Evolutionary conservation across 352 stramenopile genomes (phyloP), one percentile per base, ranked within the genome.

Genomic region (Blastocystis sp.): DNA sequence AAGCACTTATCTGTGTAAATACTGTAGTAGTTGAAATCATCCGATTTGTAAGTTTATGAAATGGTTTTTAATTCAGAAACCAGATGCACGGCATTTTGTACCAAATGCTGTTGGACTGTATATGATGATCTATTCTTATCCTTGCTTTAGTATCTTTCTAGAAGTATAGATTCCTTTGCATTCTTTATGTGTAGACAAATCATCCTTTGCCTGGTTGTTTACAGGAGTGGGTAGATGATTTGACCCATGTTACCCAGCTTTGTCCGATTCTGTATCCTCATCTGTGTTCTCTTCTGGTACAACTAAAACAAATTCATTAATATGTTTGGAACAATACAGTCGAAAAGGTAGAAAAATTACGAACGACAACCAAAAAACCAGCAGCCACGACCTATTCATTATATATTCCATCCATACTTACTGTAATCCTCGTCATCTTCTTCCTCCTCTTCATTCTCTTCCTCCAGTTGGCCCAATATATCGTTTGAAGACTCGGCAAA

Each of bases 181-280:
- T 9, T 16, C 1, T n/a, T 85, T 18, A 85, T 16, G 20, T 18
- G 47, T 85, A 85, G 73, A 54, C 54, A 24, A 43, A 66, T 3
- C 20, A 66, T 34, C 54, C 9, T 4, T 65, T 66, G 7, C 73
- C 73, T 30, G 18, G 34, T 20, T 65, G 43, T 85, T 45, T 85
- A 43, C 9, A n/a, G 6, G 30, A 68, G 37, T 85, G 73, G 73
- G 73, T 85, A 11, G 43, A 54, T 20, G 37, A 66, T 47, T 66
- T 85, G 66, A 55, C 39, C 4, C 34, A 78, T 11, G 16, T 53
- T 37, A 34, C 56, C 20, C 39, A 39, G 37, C 20, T 24, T 56
- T 78, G 66, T 78, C 66, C 66, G 3, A 30, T 78, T 9, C 66
- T 78, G 66, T 78, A 56, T 55, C 66, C 66, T 11, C 66, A 78